Evolutionary conservation across 495 filamentous ascomycete species (phyloP), one percentile per base, ranked within the genome.

Genomic region (Talaromyces nanjingensis): DNA sequence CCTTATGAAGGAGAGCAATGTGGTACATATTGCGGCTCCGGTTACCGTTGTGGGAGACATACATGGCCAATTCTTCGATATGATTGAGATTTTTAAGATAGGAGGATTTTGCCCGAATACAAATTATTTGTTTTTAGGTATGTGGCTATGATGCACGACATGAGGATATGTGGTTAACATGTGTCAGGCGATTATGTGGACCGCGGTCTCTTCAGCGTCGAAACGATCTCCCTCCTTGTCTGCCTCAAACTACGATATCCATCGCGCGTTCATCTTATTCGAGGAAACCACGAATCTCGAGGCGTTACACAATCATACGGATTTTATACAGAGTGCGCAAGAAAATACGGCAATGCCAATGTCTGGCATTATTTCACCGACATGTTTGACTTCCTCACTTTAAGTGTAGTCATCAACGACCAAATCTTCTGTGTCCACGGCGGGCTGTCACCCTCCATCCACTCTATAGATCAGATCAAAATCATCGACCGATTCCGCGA

Each of bases 351-450:
- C 64, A 97, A 94, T 74, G 91, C 94, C 34, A 97, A 94, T 66
- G 96, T 98, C 9, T 98, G 94, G 94, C 96, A 98, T 72, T 93
- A 97, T 74, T 98, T 98, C 70, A 98, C 94, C 60, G 94, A 98
- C 77, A 97, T 98, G 93, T 98, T 98, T 76, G 94, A 98, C 77
- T 98, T 93, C 72, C 83, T 98, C 60, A 97, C 93, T 3, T 78
- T 98, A 54, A 94, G 90, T 66, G 96, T 98, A 42, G 94, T 98
- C 64, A 98, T 98, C 71, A 94, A 97, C 76, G 88, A 98, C 74
- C 90, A 97, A 73, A 98, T 98, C 67, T 98, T 98, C 75, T 98
- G 94, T 73, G 94, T 98, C 6, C 94, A 98, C 74, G 94, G 94
- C 67, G 92, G 94, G 9, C 85, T 98, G 31, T 96, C 91, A 6